phyloP scores from a whole-genome alignment of 805 yeast genomes.

The Hanseniaspora thailandica region DNA sequence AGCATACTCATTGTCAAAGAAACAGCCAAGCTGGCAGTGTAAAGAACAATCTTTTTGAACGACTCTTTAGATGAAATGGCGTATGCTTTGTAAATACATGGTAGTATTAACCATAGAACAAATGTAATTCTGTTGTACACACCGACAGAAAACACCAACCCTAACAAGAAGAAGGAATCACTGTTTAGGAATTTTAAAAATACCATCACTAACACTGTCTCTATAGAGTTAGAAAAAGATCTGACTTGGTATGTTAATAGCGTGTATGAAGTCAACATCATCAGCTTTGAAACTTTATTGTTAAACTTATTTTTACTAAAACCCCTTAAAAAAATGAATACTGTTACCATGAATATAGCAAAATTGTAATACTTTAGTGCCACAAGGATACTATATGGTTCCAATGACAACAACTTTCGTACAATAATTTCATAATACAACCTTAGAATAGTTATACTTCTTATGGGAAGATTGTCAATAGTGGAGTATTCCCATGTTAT shows the following conservation, averaged over 20 bases:
- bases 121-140: constrained; percentile 78
- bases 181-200: constrained; percentile 34
- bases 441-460: neutral
- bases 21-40: neutral
- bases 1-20: constrained; percentile 31
- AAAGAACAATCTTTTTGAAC: constrained; percentile 22
- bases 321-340: neutral
- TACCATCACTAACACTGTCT: constrained; percentile 38
- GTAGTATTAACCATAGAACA: constrained; percentile 58
- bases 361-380: constrained; percentile 19
- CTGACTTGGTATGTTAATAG: constrained; percentile 75
- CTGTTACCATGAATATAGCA: neutral
- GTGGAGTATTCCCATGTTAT: constrained; percentile 22
- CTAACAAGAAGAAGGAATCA: constrained; percentile 30
- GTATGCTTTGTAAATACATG: constrained; percentile 33
- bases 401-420: constrained; percentile 2
- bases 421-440: neutral
- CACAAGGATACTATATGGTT: neutral
- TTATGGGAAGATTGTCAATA: constrained; percentile 10
- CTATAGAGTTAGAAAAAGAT: constrained; percentile 79
- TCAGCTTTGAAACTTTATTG: constrained; percentile 25
- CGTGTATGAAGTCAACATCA: constrained; percentile 49
- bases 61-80: constrained; percentile 30
- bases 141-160: constrained; percentile 49
- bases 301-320: constrained; percentile 15